These are phyloP conservation scores for Boletus sp. DNA, from an alignment of 768 basidiomycete genomes.

Conservation along the genomic window DNA sequence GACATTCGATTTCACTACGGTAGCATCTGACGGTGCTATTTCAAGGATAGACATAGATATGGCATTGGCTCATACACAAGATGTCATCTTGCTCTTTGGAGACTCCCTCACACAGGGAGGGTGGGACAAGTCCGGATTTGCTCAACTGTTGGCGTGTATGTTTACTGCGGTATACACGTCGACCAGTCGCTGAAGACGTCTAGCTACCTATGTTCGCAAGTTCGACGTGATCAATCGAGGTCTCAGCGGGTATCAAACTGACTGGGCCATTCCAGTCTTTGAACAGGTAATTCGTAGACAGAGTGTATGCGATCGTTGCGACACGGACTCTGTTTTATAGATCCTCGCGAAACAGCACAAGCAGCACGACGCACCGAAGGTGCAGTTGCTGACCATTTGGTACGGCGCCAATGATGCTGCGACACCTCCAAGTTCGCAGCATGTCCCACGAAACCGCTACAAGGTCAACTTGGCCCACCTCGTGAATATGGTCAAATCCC, in stretches of 20 bases:
- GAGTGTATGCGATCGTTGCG: neutral
- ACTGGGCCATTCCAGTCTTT: constrained; percentile 81
- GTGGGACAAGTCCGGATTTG: constrained; percentile 63
- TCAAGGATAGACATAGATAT: constrained; percentile 33
- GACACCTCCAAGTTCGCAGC: constrained; percentile 62
- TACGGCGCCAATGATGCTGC: constrained; percentile 89
- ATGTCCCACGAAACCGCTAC: constrained; percentile 71
- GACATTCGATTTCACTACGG: neutral
- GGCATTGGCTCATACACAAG: constrained; percentile 53
- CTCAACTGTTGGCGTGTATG: constrained; percentile 55
- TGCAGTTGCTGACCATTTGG: constrained; percentile 83
- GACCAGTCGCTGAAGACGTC: neutral
- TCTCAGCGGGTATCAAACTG: constrained; percentile 79
- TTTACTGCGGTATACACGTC: neutral
- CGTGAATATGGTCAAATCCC: constrained; percentile 58
- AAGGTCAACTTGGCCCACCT: constrained; percentile 61
- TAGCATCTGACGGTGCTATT: neutral
- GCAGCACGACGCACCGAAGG: constrained; percentile 48
- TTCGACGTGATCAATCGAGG: constrained; percentile 89
- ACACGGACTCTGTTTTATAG: constrained; percentile 34
- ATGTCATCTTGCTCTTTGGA: constrained; percentile 73
- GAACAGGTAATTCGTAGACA: constrained; percentile 50
- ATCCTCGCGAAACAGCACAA: constrained; percentile 55
- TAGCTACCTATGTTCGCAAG: constrained; percentile 77
- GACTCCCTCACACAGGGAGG: constrained; percentile 78